Conservation (phyloP, 2,329 filamentous ascomycete species). For the Didymella exigua region DNA sequence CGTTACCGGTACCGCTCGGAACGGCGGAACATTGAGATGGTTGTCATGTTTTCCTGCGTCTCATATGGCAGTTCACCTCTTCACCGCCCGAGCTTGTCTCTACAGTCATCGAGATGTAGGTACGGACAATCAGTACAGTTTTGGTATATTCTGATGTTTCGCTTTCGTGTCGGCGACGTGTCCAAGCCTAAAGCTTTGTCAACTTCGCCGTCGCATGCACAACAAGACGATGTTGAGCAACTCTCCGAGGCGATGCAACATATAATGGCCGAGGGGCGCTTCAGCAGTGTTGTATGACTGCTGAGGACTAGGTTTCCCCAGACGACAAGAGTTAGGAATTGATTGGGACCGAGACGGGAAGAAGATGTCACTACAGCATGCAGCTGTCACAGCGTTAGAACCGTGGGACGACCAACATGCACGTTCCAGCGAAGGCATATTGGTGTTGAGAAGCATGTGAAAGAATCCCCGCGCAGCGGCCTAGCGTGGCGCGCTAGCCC, state of each 20-base stretch:
- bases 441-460: conserved; percentile 13
- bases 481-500: conserved; percentile 2
- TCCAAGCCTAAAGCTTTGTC: neutral
- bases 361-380: conserved; percentile 1
- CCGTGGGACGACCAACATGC: neutral
- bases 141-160: neutral
- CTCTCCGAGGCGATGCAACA: neutral
- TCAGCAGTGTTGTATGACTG: neutral
- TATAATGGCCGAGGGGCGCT: neutral
- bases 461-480: conserved; percentile 6
- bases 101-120: neutral
- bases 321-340: neutral
- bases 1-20: neutral
- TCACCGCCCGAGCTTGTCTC: neutral
- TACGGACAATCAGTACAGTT: neutral
- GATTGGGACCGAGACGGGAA: conserved; percentile 5
- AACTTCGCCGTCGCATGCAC: neutral
- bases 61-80: neutral
- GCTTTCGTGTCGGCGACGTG: too few relatives aligned
- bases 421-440: neutral
- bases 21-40: neutral
- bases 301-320: neutral
- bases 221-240: neutral
- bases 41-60: too few relatives aligned
- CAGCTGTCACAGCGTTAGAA: conserved; percentile 1